Evolutionary conservation across 2,329 filamentous ascomycete species (phyloP).

Genomic region (Diaporthe vaccinii): DNA sequence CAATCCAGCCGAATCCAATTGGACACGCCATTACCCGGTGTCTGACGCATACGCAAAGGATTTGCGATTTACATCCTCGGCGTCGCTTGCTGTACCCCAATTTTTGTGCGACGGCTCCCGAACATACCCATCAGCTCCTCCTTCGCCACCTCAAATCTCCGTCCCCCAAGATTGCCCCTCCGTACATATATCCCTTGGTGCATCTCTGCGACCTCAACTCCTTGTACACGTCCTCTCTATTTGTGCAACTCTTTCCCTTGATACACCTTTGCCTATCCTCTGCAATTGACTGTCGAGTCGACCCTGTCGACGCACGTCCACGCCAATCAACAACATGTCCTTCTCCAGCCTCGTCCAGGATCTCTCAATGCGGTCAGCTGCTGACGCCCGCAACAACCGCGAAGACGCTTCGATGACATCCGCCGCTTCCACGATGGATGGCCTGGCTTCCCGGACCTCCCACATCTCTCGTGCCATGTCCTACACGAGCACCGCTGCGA

Average conservation of each 20-base stretch:
- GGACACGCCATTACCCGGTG: not conserved
- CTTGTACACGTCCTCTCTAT: not conserved
- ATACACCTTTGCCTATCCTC: not conserved
- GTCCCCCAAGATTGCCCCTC: not conserved
- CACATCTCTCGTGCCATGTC: constrained; percentile 75
- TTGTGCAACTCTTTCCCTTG: not conserved
- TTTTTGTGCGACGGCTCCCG: constrained; percentile 36
- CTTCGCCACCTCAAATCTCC: constrained; percentile 36
- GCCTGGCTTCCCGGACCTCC: constrained; percentile 70
- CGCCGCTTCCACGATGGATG: constrained; percentile 68
- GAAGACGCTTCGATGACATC: constrained; percentile 56
- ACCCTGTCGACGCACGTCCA: not conserved
- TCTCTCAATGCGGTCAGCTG: constrained; percentile 67
- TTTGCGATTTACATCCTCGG: constrained; percentile 32
- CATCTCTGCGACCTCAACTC: not conserved
- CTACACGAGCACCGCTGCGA: constrained; percentile 75
- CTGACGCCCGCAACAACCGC: constrained; percentile 53
- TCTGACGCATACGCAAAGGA: not conserved
- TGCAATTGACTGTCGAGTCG: constrained; percentile 6
- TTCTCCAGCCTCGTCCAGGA: constrained; percentile 78
- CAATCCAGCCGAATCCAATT: constrained; percentile 14
- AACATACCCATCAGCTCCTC: constrained; percentile 30
- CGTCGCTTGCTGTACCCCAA: constrained; percentile 29
- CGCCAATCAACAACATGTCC: constrained; percentile 63
- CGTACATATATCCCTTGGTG: constrained; percentile 16